phyloP scores from a whole-genome alignment of 108 stramenopile genomes.

The Mediolabrus comicus region DNA sequence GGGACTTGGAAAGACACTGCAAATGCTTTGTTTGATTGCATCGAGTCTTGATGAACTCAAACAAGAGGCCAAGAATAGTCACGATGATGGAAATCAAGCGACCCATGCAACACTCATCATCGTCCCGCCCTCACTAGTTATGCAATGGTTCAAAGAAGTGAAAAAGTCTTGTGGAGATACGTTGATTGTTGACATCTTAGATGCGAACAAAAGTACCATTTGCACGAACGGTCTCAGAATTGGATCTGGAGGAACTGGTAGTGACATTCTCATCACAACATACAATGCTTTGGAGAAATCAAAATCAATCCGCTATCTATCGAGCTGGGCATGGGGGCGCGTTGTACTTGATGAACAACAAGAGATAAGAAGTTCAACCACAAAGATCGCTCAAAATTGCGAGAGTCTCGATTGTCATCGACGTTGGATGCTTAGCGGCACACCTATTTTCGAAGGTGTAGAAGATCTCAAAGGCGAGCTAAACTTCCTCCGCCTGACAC shows the following conservation, averaged over 20 bases:
- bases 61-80: not conserved
- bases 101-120: constrained; percentile 71
- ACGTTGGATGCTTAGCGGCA: constrained; percentile 82
- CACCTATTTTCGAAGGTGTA: constrained; percentile 75
- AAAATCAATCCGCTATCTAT: constrained; percentile 4
- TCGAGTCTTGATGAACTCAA: constrained; percentile 30
- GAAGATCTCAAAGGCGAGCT: constrained; percentile 79
- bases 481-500: constrained; percentile 72
- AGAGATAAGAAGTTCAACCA: constrained; percentile 74
- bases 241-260: constrained; percentile 5
- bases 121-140: constrained; percentile 67
- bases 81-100: not conserved
- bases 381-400: constrained; percentile 63
- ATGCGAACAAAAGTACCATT: not conserved
- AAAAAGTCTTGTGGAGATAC: constrained; percentile 33
- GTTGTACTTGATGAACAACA: constrained; percentile 85
- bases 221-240: not conserved
- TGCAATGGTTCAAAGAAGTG: constrained; percentile 69
- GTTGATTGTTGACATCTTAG: constrained; percentile 19
- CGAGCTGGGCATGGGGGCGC: constrained; percentile 46
- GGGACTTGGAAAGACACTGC: constrained; percentile 67
- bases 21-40: constrained; percentile 40
- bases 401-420: constrained; percentile 36
- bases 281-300: constrained; percentile 38
- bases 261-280: constrained; percentile 56